Base-by-base conservation (phyloP, 768 basidiomycete genomes). In the Boletus bicolor region DNA sequence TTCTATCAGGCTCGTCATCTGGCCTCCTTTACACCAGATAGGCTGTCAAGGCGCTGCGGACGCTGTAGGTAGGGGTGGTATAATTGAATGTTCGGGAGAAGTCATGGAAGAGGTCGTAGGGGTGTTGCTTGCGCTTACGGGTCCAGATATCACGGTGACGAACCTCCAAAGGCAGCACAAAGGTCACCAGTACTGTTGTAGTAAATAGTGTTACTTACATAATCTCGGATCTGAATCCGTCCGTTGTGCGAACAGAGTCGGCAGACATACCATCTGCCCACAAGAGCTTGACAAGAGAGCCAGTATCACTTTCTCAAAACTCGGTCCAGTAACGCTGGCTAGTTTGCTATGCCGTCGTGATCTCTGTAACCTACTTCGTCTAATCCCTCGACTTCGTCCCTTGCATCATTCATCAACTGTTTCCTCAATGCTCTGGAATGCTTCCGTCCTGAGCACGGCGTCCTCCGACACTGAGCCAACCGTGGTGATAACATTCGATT, bases 391-490 rank as follows among this genome's bases (percentile, higher is more conserved):
- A 42, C 54, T 35, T 38, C 61, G 61, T 19, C 52, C 36, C 17
- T 67, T 65, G 26, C 61, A 63, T 60, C 53, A 50, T 7, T 56
- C 64, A 10, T 52, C 68, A 17, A 39, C 37, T 32, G 17, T 39
- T 24, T 44, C 28, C 32, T 53, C 68, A 43, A 81, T 83, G 83
- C 76, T 77, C 57, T 91, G 89, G 87, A 82, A 78, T 30, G 76
- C 83, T 3, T 80, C 81, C 4, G 82, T 87, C 28, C 72, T 86
- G 52, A 82, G 79, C 42, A 71, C 81, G 0, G 64, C 77, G 17
- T 81, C 86, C 5, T 82, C 83, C 49, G 95, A 98, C 73, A 90
- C 93, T 1, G 85, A 92, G 60, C 87, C 93, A 0, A 81, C 87
- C 9, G 73, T 97, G 26, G 73, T 89, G 56, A 72, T 96, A 60